These are phyloP conservation scores for Mycosphaerelloides madeirae DNA, from an alignment of 2,329 filamentous ascomycete species.

Conservation along the genomic window DNA sequence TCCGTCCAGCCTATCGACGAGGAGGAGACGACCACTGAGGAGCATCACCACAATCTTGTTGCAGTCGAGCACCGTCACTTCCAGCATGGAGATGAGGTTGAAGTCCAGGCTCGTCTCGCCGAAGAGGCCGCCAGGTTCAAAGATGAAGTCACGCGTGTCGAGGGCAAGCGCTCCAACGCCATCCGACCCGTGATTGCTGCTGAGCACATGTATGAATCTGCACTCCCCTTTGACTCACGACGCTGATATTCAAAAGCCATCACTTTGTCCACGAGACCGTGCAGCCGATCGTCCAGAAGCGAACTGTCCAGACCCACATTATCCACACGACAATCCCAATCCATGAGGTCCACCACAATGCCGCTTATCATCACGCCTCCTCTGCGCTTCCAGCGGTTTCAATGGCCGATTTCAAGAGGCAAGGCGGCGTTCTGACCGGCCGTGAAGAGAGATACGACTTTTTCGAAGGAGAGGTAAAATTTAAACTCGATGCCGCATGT, in stretches of 20 bases:
- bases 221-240: no score
- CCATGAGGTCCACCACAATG: constrained; percentile 66
- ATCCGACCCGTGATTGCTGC: constrained; percentile 50
- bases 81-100: constrained; percentile 54
- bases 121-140: constrained; percentile 53
- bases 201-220: constrained; percentile 61
- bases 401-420: constrained; percentile 58
- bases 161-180: constrained; percentile 47
- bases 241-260: no score
- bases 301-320: constrained; percentile 61
- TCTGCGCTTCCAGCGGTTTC: constrained; percentile 61
- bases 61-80: constrained; percentile 58
- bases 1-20: constrained; percentile 61
- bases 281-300: constrained; percentile 65
- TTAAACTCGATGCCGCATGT: no score
- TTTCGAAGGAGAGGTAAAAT: constrained; percentile 56
- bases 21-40: constrained; percentile 55
- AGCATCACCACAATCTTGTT: constrained; percentile 57
- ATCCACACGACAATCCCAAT: constrained; percentile 68
- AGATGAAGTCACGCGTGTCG: constrained; percentile 45
- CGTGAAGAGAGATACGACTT: constrained; percentile 54
- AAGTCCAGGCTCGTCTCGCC: constrained; percentile 46
- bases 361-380: constrained; percentile 60
- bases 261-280: constrained; percentile 66
- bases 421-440: constrained; percentile 52